Evolutionary conservation across 768 basidiomycete genomes (phyloP), one percentile per base, ranked within the genome.

Genomic region (Boletus patriciae): DNA sequence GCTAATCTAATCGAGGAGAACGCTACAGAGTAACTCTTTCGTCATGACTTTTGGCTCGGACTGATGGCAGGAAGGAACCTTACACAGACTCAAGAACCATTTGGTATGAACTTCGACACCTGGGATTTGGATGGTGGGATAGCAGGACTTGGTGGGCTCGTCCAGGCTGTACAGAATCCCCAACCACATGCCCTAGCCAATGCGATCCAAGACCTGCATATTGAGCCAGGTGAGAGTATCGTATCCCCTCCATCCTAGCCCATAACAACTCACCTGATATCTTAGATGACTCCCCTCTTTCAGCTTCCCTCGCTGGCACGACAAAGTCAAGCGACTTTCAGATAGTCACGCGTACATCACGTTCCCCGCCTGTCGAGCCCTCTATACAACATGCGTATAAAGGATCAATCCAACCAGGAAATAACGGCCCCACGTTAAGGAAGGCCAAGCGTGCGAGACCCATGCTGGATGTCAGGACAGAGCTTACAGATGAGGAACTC

Each of bases 401-500:
- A 43, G 48, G 11, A 4, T 15, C 23, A 41, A 38, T 19, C 7
- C 52, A 23, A 33, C 50, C 23, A 2, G 54, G 50, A 33, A 49
- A 42, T 4, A 58, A 58, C 1, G 52, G 12, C 2, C 15, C 31
- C 4, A 38, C 66, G 53, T 27, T 40, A 29, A 70, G 50, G 63
- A 88, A 83, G 66, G 70, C 77, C 53, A 87, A 81, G 58, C 75
- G 76, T 3, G 62, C 80, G 11, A 78, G 85, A 44, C 67, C 86
- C 41, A 73, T 89, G 4, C 69, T 93, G 8, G 92, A 94, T 68
- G 73, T 79, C 6, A 79, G 89, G 57, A 94, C 85, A 6, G 92
- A 94, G 66, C 73, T 94, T 37, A 90, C 90, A 6, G 89, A 92
- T 56, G 86, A 89, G 4, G 90, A 94, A 71, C 75, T 94, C 43